These are phyloP conservation scores for Blastomyces emzantsi DNA, from an alignment of 2,329 filamentous ascomycete species.

Conservation along the genomic window DNA sequence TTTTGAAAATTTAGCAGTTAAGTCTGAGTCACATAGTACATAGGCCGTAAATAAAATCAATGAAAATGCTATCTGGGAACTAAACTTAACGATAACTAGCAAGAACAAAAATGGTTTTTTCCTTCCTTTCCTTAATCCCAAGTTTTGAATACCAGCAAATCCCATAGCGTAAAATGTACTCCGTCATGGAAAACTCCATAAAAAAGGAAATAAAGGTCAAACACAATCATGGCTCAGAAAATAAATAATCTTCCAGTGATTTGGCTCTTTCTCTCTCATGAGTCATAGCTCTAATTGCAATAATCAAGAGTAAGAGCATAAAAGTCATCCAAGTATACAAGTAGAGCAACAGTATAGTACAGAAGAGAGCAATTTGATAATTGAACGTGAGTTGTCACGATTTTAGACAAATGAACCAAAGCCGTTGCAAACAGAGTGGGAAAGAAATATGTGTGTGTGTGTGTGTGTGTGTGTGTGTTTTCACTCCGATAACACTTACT, in stretches of 20 bases:
- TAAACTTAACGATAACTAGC: neutral
- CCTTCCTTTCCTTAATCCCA: neutral
- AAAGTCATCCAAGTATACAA: neutral
- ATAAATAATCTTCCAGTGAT: neutral
- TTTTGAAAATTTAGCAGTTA: neutral
- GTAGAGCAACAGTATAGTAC: neutral
- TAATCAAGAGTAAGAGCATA: neutral
- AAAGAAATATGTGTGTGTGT: neutral
- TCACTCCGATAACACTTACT: constrained; percentile 4
- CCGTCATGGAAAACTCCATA: neutral
- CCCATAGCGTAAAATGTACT: too few species aligned
- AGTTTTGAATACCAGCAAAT: neutral
- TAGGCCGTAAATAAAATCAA: neutral
- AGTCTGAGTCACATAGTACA: neutral
- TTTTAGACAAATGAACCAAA: neutral
- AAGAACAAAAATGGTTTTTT: neutral
- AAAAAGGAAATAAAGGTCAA: neutral
- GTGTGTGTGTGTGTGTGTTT: neutral
- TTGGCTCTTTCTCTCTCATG: neutral
- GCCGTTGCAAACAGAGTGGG: neutral
- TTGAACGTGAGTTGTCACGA: neutral
- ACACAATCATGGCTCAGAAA: neutral
- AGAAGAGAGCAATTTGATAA: neutral
- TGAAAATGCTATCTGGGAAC: neutral
- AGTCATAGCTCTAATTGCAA: neutral